Evolutionary conservation across 495 filamentous ascomycete species (phyloP).

Genomic region (Lasiosphaeria ovina): DNA sequence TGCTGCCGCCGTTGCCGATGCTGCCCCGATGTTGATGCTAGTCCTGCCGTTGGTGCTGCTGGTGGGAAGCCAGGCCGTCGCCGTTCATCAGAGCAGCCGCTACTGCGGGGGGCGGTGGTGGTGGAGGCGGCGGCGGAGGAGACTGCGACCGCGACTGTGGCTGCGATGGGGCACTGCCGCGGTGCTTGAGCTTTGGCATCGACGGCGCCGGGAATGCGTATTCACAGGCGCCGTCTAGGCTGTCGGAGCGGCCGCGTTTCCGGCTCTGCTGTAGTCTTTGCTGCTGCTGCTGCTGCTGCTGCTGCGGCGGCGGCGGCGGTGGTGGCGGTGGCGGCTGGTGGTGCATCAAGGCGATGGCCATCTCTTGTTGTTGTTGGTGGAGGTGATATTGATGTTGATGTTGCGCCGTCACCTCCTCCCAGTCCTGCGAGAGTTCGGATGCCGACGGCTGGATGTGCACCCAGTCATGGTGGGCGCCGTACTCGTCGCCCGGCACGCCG

Average conservation of each 20-base stretch:
- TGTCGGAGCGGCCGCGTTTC: conserved; percentile 7
- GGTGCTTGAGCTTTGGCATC: not conserved
- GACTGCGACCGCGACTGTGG: not conserved
- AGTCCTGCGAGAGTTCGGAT: conserved; percentile 22
- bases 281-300: not conserved
- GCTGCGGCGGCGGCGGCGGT: not conserved
- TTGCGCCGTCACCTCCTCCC: conserved; percentile 18
- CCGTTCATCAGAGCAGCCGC: too few relatives aligned
- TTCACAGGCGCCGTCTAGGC: not conserved
- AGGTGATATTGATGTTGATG: not conserved
- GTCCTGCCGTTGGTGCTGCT: not conserved
- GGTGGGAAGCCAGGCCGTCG: too few relatives aligned
- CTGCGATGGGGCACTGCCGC: not conserved
- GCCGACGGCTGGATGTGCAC: conserved; percentile 4
- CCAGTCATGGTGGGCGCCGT: conserved; percentile 14
- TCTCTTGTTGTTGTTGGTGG: not conserved
- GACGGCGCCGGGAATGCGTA: not conserved
- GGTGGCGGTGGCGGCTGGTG: not conserved
- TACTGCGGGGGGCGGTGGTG: too few relatives aligned
- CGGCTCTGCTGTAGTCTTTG: not conserved
- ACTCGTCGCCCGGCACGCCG: not conserved
- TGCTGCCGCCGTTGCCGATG: not conserved
- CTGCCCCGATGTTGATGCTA: not conserved
- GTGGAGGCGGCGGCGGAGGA: too few relatives aligned
- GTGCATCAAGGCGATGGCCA: not conserved